Conservation (phyloP, 805 yeast genomes). For the Yarrowia divulgata region DNA sequence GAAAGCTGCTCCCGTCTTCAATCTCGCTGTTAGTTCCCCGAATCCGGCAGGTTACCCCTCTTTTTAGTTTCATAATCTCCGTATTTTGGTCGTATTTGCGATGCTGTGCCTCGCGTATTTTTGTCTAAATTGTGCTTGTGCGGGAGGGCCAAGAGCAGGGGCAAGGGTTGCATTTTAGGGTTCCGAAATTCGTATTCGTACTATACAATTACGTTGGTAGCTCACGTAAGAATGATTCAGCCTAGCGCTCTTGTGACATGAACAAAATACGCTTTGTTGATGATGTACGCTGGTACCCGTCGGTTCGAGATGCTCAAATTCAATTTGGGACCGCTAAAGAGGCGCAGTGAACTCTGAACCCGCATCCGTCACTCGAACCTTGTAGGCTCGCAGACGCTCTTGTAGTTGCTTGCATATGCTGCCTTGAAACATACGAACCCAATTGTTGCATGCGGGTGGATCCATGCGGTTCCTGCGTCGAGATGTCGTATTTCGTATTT, state of each 20-base stretch:
- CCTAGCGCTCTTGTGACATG: not conserved
- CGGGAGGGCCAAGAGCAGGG: slow-evolving; percentile 30
- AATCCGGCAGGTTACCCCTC: slow-evolving; percentile 7
- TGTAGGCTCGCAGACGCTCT: not conserved
- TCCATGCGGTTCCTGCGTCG: slow-evolving; percentile 37
- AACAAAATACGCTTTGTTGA: not conserved
- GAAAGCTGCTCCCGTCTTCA: too few species aligned
- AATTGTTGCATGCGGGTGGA: slow-evolving; percentile 33
- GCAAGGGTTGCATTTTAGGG: not conserved
- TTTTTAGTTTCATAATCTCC: slow-evolving; percentile 19
- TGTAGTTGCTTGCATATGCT: slow-evolving; percentile 31
- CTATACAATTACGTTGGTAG: not conserved
- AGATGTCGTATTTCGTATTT: slow-evolving; percentile 28
- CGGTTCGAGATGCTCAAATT: slow-evolving; percentile 2
- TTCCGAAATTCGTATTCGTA: not conserved
- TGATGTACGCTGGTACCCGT: not conserved
- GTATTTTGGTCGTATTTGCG: slow-evolving; percentile 30
- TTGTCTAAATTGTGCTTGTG: slow-evolving; percentile 20
- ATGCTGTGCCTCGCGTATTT: slow-evolving; percentile 34
- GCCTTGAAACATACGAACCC: slow-evolving; percentile 25
- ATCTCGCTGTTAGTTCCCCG: not conserved
- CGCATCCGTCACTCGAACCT: slow-evolving; percentile 29
- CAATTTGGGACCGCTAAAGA: slow-evolving; percentile 4
- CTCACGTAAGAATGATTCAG: not conserved
- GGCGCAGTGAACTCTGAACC: slow-evolving; percentile 33